Base-by-base conservation (phyloP, 352 stramenopile genomes). In the Pythium sp. region DNA sequence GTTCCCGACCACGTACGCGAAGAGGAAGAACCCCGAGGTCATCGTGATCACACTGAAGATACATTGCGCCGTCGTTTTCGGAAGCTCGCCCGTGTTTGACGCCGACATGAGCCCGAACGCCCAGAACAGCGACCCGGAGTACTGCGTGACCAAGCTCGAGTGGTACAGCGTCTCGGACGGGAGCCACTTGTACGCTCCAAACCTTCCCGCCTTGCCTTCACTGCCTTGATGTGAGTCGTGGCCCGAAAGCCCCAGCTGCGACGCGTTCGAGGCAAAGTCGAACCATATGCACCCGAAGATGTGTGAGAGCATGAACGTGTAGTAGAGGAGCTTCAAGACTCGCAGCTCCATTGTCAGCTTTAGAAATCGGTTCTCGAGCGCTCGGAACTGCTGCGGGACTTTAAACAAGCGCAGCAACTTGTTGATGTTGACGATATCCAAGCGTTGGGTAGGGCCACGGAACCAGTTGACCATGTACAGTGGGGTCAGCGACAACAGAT, bases 221-320 rank as follows among this genome's bases (percentile, higher is more conserved):
- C 36, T 22, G 14, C 36, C 34, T 58, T 58, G 12, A 32, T 49
- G 30, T 0, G 34, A 8, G 6, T 62, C 20, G 15, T 63, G 58
- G 5, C 22, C 20, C 14, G 58, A 51, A 46, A 64, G 38, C 4
- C 36, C 58, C 1, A 80, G 53, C 1, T 55, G 65, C 1, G 76
- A 83, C 6, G 72, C 65, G 20, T 78, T 73, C 5, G 72, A 73
- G 4, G 67, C 78, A 64, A 86, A 86, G 46, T 82, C 71, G 64
- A 81, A 86, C 68, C 72, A 86, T 32, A 82, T 75, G 53, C 74
- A 86, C 1, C 79, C 79, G 24, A 86, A 79, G 24, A 86, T 62
- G 62, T 84, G 79, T 3, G 76, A 71, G 2, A 86, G 65, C 54
- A 86, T 57, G 59, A 82, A 79, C 3, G 75, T 74, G 65, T 82